Evolutionary conservation across 2,329 filamentous ascomycete genomes (phyloP).

Genomic region (Elsinoe arachidis): DNA sequence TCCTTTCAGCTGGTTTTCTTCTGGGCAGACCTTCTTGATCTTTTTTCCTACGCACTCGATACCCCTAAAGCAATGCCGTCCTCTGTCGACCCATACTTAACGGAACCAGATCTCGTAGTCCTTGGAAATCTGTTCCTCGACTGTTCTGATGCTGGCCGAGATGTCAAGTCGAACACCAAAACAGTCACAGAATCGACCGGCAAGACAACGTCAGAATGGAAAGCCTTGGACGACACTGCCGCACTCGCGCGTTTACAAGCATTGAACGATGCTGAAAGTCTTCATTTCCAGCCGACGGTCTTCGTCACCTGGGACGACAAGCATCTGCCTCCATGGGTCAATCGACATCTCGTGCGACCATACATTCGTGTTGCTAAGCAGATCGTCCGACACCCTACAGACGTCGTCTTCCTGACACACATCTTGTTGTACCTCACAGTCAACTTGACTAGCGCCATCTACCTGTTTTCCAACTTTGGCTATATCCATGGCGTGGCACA

Average conservation of each 20-base stretch:
- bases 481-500: neutral
- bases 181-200: too few species aligned
- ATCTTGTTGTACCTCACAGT: conserved; percentile 63
- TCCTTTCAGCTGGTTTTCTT: too few species aligned
- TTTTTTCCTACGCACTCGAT: too few species aligned
- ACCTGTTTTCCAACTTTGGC: conserved; percentile 51
- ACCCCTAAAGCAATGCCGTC: too few species aligned
- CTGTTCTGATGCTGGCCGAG: too few species aligned
- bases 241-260: neutral
- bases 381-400: conserved; percentile 57
- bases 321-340: conserved; percentile 22
- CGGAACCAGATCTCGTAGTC: too few species aligned
- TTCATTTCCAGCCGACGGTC: neutral
- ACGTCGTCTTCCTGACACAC: conserved; percentile 72
- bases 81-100: too few species aligned
- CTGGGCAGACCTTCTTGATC: too few species aligned
- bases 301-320: neutral
- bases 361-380: conserved; percentile 50
- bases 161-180: too few species aligned
- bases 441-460: conserved; percentile 58
- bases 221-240: neutral
- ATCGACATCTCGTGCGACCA: conserved; percentile 47
- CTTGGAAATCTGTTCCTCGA: too few species aligned
- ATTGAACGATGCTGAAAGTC: neutral
- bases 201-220: neutral